Percentiles rank a stretch among this genome's conserved stretches.
phyloP scores from a whole-genome alignment of 257 asterid species.

The Solanum gandarillasii region DNA sequence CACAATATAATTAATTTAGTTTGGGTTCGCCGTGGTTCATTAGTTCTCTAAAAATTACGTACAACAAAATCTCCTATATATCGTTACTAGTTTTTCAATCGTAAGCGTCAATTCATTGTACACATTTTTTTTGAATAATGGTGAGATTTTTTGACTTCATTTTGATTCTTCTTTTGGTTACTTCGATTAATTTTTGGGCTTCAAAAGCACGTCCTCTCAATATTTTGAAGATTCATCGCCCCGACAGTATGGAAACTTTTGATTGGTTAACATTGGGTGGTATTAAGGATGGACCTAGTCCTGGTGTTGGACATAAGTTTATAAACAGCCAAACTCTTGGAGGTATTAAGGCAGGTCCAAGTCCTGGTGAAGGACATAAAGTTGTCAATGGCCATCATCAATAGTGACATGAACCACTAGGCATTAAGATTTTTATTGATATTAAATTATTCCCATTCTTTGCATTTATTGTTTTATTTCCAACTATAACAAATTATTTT shows the following conservation, averaged over 20 bases:
- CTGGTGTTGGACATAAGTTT: background rate
- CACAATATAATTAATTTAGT: background rate
- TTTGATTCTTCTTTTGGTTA: background rate
- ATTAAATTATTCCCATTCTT: background rate
- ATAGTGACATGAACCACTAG: background rate
- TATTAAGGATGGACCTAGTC: conserved; percentile 2
- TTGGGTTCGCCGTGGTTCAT: background rate
- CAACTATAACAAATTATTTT: background rate
- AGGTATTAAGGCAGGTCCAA: conserved; percentile 7
- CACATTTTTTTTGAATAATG: background rate
- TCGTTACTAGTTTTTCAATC: too few relatives aligned
- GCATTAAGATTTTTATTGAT: background rate
- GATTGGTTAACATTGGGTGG: background rate
- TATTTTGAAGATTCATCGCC: background rate
- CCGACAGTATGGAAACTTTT: background rate
- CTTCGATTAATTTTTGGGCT: background rate
- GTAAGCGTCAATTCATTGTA: too few relatives aligned
- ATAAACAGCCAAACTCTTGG: background rate
- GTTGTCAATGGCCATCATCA: background rate
- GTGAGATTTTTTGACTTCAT: background rate
- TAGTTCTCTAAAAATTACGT: background rate
- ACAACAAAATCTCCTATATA: too few relatives aligned
- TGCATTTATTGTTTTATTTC: background rate
- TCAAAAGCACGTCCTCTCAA: conserved; percentile 27
- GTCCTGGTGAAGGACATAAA: conserved; percentile 10